A percentile compares a stretch with the other conserved stretches of the same genome.
phyloP scores from a whole-genome alignment of 441 rosid species.

The Arabidopsis hybrid region DNA sequence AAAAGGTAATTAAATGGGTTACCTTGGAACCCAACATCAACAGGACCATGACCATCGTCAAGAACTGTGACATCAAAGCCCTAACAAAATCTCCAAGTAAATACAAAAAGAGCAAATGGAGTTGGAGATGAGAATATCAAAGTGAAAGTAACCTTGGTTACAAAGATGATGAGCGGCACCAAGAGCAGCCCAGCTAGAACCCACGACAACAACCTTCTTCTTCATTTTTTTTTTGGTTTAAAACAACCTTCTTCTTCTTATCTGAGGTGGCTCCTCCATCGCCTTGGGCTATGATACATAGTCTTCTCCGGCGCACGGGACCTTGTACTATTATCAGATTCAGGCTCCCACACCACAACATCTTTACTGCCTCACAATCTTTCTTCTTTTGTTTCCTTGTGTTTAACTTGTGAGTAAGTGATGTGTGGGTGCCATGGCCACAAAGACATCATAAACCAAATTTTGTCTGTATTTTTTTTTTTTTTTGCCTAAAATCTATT shows the following conservation, averaged over 20 bases:
- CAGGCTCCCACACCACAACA: constrained; percentile 23
- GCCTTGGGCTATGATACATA: not conserved
- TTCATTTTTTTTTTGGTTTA: too few relatives aligned
- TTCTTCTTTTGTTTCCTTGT: not conserved
- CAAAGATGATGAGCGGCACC: constrained; percentile 75
- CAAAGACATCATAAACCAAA: constrained; percentile 8
- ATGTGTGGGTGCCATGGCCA: constrained; percentile 15
- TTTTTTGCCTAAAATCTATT: not conserved
- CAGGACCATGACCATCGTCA: constrained; percentile 60
- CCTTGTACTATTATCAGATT: not conserved
- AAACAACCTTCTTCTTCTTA: constrained; percentile 25
- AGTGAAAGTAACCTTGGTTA: constrained; percentile 51
- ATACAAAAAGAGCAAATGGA: not conserved
- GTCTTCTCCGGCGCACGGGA: not conserved
- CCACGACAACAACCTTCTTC: constrained; percentile 55
- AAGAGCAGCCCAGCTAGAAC: constrained; percentile 78
- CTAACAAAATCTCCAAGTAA: constrained; percentile 42
- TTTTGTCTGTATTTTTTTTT: not conserved
- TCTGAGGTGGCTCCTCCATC: not conserved
- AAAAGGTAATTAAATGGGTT: not conserved
- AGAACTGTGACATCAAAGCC: constrained; percentile 69
- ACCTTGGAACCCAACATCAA: constrained; percentile 67
- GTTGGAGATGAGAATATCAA: not conserved
- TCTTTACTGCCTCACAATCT: constrained; percentile 13
- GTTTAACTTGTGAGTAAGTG: constrained; percentile 4